Conservation (phyloP, 2,329 filamentous ascomycete genomes). For the Stachybotrys chartarum region DNA sequence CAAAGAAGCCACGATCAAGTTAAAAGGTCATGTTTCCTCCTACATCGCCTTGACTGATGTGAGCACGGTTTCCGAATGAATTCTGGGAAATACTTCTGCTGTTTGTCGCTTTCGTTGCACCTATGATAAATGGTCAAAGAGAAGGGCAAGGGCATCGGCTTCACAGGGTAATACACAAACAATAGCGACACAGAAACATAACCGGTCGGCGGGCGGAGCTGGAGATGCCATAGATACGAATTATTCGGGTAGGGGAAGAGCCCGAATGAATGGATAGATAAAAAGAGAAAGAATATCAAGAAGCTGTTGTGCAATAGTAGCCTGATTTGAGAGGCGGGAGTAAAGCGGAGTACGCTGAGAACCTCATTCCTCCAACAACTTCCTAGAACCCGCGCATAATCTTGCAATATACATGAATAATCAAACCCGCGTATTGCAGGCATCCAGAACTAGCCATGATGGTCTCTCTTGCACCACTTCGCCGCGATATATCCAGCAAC, state of each 20-base stretch:
- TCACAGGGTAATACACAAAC: conserved; percentile 1
- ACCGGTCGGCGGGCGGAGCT: neutral
- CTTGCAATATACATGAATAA: neutral
- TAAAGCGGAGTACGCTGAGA: neutral
- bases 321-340: neutral
- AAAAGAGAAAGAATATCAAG: neutral
- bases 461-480: too few species aligned
- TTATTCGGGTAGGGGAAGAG: neutral
- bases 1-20: too few species aligned
- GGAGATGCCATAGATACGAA: neutral
- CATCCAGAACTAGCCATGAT: too few species aligned
- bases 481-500: neutral
- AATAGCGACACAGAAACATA: neutral
- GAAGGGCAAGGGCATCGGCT: neutral
- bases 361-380: neutral
- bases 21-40: too few species aligned
- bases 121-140: neutral
- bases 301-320: neutral
- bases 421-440: too few species aligned
- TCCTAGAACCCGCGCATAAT: neutral
- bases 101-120: neutral
- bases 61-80: too few species aligned
- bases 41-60: too few species aligned
- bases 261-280: neutral
- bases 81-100: neutral